Base-by-base conservation (phyloP, 352 stramenopile genomes). In the Phytophthora sojae region DNA sequence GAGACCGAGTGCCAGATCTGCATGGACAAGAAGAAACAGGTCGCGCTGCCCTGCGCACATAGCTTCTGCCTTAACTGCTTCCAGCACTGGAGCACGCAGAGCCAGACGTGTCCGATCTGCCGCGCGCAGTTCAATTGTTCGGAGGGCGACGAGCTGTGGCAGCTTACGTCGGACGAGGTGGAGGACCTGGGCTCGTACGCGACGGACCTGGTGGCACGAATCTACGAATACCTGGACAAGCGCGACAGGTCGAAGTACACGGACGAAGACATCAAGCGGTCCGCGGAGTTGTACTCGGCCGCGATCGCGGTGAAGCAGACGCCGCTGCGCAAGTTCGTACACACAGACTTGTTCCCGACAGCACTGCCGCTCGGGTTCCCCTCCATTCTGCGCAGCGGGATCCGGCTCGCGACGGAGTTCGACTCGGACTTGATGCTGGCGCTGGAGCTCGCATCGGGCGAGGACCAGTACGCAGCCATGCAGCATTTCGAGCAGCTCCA, bases 21-120 rank as follows among this genome's bases (percentile, higher is more conserved):
- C 71, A 94, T 94, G 87, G 87, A 94, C 75, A 91, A 91, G 73
- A 75, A 91, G 64, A 94, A 93, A 73, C 83, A 94, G 69, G 82
- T 94, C 12, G 85, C 81, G 15, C 52, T 94, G 64, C 83, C 85
- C 0, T 94, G 87, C 69, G 76, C 82, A 1, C 87, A 94, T 66
- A 94, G 87, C 64, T 94, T 94, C 67, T 94, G 87, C 57, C 71
- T 93, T 9, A 79, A 77, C 52, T 94, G 87, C 61, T 93, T 93
- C 63, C 83, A 92, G 67, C 83, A 92, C 56, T 94, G 87, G 85
- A 94, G 83, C 37, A 80, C 82, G n/a, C 86, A 94, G 66, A 91
- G 83, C 49, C 84, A 88, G 54, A 93, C 86, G 39, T 94, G 86
- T 63, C 86, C 86, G 11, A 94, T 92, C 57, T 94, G 86, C 62